Conservation (phyloP, 1,139 yeast species). For the Candida tunisiensis region DNA sequence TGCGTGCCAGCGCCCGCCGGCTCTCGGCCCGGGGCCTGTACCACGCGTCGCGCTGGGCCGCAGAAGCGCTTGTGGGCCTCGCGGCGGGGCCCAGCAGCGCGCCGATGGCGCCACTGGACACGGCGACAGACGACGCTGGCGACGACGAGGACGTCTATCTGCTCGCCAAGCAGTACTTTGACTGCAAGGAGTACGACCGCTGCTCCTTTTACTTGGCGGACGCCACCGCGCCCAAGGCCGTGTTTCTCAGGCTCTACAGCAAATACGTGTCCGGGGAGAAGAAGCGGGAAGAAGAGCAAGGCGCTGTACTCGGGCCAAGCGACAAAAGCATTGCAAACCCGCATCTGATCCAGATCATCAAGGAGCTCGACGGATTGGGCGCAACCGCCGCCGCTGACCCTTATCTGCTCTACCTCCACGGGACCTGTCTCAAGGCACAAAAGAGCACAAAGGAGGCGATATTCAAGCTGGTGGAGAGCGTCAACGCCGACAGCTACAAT, state of each 20-base stretch:
- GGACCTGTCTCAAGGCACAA: conserved; percentile 46
- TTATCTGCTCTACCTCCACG: conserved; percentile 44
- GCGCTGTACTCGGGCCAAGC: conserved; percentile 38
- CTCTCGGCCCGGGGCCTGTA: too few relatives aligned
- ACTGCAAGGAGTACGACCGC: conserved; percentile 73
- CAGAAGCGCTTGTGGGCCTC: conserved; percentile 56
- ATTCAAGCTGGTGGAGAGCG: conserved; percentile 37
- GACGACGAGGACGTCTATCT: conserved; percentile 14
- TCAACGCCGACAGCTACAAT: conserved; percentile 56
- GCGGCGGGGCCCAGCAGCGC: conserved; percentile 3
- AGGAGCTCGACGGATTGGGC: conserved; percentile 14
- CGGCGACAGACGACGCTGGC: conserved; percentile 1
- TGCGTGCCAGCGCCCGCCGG: too few relatives aligned
- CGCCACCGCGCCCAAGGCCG: conserved; percentile 27
- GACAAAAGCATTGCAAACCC: conserved; percentile 21
- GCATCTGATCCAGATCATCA: conserved; percentile 16
- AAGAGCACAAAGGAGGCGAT: conserved; percentile 46
- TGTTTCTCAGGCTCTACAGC: conserved; percentile 55
- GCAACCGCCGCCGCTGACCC: conserved; percentile 25
- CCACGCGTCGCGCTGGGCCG: too few relatives aligned
- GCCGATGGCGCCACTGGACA: conserved; percentile 3
- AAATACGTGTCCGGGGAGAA: conserved; percentile 58
- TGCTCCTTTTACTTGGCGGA: conserved; percentile 43
- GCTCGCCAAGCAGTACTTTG: conserved; percentile 62
- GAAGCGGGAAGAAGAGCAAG: conserved; percentile 53